Conservation (phyloP, 768 basidiomycete species). For the Collybia nuda region DNA sequence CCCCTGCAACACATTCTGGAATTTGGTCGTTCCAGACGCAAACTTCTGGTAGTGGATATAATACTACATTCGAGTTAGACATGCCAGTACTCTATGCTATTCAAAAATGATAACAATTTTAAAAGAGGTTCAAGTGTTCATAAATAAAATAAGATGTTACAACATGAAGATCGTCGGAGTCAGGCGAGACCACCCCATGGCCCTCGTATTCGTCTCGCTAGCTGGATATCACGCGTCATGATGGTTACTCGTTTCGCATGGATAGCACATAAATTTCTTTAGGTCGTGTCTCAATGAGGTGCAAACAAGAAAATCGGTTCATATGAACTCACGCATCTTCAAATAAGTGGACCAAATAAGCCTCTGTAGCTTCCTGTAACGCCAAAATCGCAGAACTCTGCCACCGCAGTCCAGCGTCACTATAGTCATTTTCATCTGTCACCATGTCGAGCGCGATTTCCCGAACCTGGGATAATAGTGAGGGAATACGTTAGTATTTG, state of each 20-base stretch:
- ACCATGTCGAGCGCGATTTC: conserved; percentile 93
- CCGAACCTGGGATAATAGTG: conserved; percentile 66
- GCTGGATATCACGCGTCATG: conserved; percentile 96
- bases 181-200: conserved; percentile 77
- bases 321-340: conserved; percentile 88
- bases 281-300: conserved; percentile 7
- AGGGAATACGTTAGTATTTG: neutral
- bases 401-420: conserved; percentile 75
- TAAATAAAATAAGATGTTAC: conserved; percentile 11
- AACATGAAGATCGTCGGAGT: conserved; percentile 12
- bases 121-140: too few relatives aligned
- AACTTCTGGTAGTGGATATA: too few relatives aligned
- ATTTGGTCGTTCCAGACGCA: neutral
- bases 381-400: conserved; percentile 93
- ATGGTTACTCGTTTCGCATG: conserved; percentile 98
- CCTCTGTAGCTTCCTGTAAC: conserved; percentile 95
- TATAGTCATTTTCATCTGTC: conserved; percentile 68
- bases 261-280: conserved; percentile 92
- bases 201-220: conserved; percentile 93
- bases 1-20: too few relatives aligned
- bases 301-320: neutral
- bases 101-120: conserved; percentile 6
- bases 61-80: conserved; percentile 7
- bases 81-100: conserved; percentile 8
- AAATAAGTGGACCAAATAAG: conserved; percentile 92